A percentile compares a stretch with the other conserved stretches of the same genome.
phyloP scores from a whole-genome alignment of 208 protist genomes.

The Leishmania amazonensis region DNA sequence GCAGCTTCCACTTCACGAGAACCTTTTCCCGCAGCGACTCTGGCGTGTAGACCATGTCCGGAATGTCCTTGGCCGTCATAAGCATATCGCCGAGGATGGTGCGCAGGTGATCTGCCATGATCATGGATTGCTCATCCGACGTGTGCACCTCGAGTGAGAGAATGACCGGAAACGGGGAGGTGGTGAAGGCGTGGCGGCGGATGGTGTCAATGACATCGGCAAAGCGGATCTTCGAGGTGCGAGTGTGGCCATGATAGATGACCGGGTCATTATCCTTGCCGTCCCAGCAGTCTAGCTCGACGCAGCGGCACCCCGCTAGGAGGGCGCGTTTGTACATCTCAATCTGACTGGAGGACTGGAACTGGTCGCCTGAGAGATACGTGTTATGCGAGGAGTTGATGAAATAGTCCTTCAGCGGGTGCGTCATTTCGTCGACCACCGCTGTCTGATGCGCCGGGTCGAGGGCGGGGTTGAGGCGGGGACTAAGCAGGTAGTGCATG shows the following conservation, averaged over 20 bases:
- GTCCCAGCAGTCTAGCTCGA: conserved; percentile 89
- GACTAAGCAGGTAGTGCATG: conserved; percentile 38
- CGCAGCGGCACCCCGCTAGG: conserved; percentile 72
- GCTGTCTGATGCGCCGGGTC: conserved; percentile 16
- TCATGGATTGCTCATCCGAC: conserved; percentile 46
- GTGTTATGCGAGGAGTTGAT: conserved; percentile 96
- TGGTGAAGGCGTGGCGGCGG: conserved; percentile 58
- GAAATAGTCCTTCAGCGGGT: conserved; percentile 87
- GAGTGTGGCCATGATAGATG: conserved; percentile 85
- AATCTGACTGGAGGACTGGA: conserved; percentile 48
- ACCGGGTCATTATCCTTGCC: conserved; percentile 70
- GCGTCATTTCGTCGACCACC: conserved; percentile 81
- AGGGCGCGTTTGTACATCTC: conserved; percentile 75
- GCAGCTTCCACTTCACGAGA: conserved; percentile 67
- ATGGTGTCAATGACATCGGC: conserved; percentile 58
- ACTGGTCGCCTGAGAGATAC: conserved; percentile 94
- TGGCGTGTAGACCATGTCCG: conserved; percentile 45
- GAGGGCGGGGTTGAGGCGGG: conserved; percentile 41
- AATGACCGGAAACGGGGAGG: conserved; percentile 78
- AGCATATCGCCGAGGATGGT: conserved; percentile 58
- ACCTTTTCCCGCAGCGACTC: conserved; percentile 56
- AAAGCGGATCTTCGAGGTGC: conserved; percentile 77
- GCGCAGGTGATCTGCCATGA: conserved; percentile 68
- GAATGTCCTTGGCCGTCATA: conserved; percentile 35
- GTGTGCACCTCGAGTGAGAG: conserved; percentile 88